Evolutionary conservation across 495 filamentous ascomycete genomes (phyloP), one percentile per base, ranked within the genome.

Genomic region (Aspergillus mulundensis): DNA sequence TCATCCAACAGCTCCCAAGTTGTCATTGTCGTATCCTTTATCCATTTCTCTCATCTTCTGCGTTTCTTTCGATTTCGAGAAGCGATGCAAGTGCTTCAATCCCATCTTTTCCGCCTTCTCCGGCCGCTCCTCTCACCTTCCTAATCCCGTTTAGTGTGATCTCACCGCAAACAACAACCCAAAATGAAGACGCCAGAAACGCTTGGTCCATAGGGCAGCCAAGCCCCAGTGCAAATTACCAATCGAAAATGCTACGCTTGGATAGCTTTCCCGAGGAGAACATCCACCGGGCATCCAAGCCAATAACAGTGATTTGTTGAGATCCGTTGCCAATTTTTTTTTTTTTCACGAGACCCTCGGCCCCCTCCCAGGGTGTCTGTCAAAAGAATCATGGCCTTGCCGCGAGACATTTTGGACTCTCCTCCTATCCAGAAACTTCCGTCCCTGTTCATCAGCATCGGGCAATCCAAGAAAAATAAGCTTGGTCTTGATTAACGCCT

Each of bases 121-220:
- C 28, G 28, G 28, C 28, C 10, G 42, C 60, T 62, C 52, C 34
- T 45, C 30, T 25, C 15, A 59, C 56, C 60, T 62, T 62, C 60
- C 60, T 48, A 28, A 53, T 62, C 41, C 24, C 45, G 56, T 47
- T 43, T 62, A 62, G 60, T 58, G 55, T 47, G 52, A 16, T 8
- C 40, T 44, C 46, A 30, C 46, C 46, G 54, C 28, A 32, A 41
- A 20, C 23, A 16, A 42, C 23, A 47, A 34, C 18, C 21, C 32
- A 14, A 43, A 20, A n/a, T n/a, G 16, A 50, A 34, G 54, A 50
- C 38, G 39, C 16, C 25, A 36, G 15, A 50, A 44, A 32, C 36
- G 45, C 46, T 10, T 7, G 39, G 18, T 7, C n/a, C 53, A 39
- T 19, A 56, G 16, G 39, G 38, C 19, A 41, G 49, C 49, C 34